Evolutionary conservation across 1,284 basidiomycete species (phyloP).

Genomic region (Cerioporus squamosus): DNA sequence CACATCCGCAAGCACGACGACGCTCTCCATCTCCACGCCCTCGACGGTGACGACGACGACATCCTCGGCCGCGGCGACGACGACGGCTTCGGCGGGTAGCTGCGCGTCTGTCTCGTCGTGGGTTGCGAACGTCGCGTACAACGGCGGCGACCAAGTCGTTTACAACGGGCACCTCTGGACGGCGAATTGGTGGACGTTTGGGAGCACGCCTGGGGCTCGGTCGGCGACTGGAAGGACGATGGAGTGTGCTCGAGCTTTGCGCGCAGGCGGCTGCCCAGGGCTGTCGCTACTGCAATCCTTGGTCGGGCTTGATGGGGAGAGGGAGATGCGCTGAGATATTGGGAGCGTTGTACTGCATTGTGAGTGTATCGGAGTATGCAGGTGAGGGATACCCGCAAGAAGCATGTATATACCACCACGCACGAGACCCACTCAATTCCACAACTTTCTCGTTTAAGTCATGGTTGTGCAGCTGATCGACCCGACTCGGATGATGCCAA

Average conservation of each 20-base stretch:
- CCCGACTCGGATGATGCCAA: too few species aligned
- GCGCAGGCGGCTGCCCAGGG: too few species aligned
- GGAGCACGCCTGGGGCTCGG: not conserved
- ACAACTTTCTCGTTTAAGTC: too few species aligned
- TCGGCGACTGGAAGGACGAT: not conserved
- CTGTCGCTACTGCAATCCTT: too few species aligned
- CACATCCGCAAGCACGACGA: not conserved
- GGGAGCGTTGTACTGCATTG: too few species aligned
- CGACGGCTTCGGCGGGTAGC: not conserved
- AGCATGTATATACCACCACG: too few species aligned
- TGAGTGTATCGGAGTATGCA: not conserved
- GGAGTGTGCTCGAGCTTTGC: not conserved
- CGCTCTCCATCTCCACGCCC: not conserved
- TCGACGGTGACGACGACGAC: not conserved
- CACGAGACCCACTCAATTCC: too few species aligned
- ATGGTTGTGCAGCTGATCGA: too few species aligned
- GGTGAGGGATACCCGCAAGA: too few species aligned
- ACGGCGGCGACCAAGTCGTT: not conserved
- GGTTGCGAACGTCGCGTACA: not conserved
- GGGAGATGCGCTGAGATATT: too few species aligned
- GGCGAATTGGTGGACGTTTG: not conserved
- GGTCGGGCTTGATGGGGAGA: too few species aligned
- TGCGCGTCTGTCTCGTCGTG: not conserved
- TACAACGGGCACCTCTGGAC: constrained; percentile 1
- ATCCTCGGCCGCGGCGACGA: not conserved